phyloP scores from a whole-genome alignment of 139 green algal species.

The Pycnococcus provasolii region DNA sequence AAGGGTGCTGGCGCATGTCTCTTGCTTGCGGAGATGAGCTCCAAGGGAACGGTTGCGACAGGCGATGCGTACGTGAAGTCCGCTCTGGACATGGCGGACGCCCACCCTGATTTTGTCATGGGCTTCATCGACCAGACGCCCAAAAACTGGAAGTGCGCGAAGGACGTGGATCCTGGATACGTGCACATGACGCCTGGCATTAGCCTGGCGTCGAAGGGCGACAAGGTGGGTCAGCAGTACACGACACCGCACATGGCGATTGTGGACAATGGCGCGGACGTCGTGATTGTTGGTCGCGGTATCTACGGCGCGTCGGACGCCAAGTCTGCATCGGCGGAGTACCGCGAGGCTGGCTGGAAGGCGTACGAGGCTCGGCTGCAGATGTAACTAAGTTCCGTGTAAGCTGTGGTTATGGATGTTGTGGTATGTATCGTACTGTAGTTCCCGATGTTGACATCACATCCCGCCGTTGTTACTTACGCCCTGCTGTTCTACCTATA shows the following conservation, averaged over 20 bases:
- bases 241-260: constrained; percentile 85
- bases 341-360: constrained; percentile 73
- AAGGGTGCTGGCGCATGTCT: constrained; percentile 51
- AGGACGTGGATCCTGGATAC: constrained; percentile 37
- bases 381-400: neutral
- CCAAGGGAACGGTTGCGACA: constrained; percentile 77
- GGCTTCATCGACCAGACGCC: constrained; percentile 92
- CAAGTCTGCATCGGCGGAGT: constrained; percentile 56
- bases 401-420: too few relatives aligned
- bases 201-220: constrained; percentile 73
- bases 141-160: constrained; percentile 50
- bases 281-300: constrained; percentile 95
- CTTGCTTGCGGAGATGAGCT: constrained; percentile 89
- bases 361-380: constrained; percentile 49
- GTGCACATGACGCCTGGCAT: constrained; percentile 99
- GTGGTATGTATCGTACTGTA: too few relatives aligned
- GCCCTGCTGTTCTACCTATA: too few relatives aligned
- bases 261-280: constrained; percentile 66
- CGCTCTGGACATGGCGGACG: constrained; percentile 61
- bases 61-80: constrained; percentile 72
- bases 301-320: constrained; percentile 68
- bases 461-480: too few relatives aligned
- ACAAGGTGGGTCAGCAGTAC: constrained; percentile 96
- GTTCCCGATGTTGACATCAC: too few relatives aligned
- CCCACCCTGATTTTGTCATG: constrained; percentile 91